Evolutionary conservation across 345 rosid species (phyloP).

Genomic region (Aquilaria yunnanensis): DNA sequence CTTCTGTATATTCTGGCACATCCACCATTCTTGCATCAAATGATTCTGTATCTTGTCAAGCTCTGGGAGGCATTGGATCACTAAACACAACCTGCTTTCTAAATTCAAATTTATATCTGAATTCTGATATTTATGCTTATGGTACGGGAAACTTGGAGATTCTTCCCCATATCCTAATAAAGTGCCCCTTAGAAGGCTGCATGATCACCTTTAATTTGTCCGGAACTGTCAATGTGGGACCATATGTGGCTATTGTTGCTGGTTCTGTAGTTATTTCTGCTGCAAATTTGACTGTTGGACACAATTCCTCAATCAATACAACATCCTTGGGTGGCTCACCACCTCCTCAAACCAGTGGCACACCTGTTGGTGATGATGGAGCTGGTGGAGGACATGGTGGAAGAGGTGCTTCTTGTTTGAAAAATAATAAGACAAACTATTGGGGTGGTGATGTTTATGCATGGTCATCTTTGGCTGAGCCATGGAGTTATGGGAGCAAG

Average conservation of each 20-base stretch:
- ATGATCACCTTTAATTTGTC: slow-evolving; percentile 57
- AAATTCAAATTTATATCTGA: slow-evolving; percentile 56
- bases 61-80: slow-evolving; percentile 83
- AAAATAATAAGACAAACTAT: slow-evolving; percentile 43
- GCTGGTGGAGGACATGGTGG: slow-evolving; percentile 99
- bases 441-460: slow-evolving; percentile 99
- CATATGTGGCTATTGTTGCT: slow-evolving; percentile 50
- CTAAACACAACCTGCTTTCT: slow-evolving; percentile 78
- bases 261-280: slow-evolving; percentile 68
- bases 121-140: slow-evolving; percentile 50
- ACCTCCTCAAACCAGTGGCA: slow-evolving; percentile 95
- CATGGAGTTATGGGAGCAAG: slow-evolving; percentile 95
- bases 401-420: slow-evolving; percentile 86
- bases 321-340: slow-evolving; percentile 79
- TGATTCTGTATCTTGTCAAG: slow-evolving; percentile 52
- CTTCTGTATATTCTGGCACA: slow-evolving; percentile 13
- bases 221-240: slow-evolving; percentile 72
- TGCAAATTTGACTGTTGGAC: slow-evolving; percentile 53
- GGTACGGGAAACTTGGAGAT: slow-evolving; percentile 77
- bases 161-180: slow-evolving; percentile 58
- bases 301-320: slow-evolving; percentile 59
- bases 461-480: slow-evolving; percentile 77
- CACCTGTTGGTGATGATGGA: slow-evolving; percentile 75
- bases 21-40: slow-evolving; percentile 15
- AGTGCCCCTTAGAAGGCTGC: slow-evolving; percentile 71